These are phyloP conservation scores for Populus alba DNA, from an alignment of 345 rosid species.

Conservation along the genomic window DNA sequence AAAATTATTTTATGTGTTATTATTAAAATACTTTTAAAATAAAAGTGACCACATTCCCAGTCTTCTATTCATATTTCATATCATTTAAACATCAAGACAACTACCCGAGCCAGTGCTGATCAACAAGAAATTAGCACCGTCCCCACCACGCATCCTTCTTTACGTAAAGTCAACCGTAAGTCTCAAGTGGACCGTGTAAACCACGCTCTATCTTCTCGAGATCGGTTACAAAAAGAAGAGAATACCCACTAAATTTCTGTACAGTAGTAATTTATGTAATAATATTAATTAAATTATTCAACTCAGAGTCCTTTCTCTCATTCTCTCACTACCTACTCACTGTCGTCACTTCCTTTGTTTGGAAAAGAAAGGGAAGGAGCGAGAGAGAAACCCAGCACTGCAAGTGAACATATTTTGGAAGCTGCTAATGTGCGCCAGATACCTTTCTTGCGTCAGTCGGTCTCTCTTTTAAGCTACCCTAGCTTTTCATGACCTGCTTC, in stretches of 20 bases:
- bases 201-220: neutral
- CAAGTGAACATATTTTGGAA: neutral
- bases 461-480: neutral
- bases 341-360: no score
- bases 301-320: neutral
- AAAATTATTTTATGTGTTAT: no score
- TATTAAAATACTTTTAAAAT: no score
- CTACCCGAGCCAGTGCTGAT: neutral
- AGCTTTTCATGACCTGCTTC: neutral
- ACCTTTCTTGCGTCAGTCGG: neutral
- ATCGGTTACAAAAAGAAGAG: neutral
- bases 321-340: neutral
- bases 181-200: neutral
- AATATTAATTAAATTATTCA: no score
- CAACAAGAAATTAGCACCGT: neutral
- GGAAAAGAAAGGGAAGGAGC: no score
- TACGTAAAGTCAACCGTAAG: neutral
- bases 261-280: neutral
- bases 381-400: neutral
- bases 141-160: neutral
- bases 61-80: no score
- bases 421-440: neutral
- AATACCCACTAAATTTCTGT: neutral
- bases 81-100: neutral
- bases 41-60: no score